Conservation (phyloP, 164 flowering plant species). For the Aristolochia contorta region DNA sequence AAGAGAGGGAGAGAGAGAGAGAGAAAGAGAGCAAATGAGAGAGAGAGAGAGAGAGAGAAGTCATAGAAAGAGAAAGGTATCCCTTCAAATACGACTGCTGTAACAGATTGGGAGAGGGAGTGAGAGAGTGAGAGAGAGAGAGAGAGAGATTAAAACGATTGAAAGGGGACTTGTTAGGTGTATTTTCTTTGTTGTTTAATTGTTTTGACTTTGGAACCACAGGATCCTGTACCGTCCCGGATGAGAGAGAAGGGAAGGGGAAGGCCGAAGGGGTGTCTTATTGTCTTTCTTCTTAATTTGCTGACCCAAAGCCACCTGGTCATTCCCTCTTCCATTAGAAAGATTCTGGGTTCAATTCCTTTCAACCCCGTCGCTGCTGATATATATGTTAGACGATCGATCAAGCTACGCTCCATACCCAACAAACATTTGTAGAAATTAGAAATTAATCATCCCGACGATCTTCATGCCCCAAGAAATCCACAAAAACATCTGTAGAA, state of each 20-base stretch:
- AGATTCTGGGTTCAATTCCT: conserved; percentile 1
- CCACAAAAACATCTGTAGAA: too few relatives aligned
- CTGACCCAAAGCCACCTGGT: not conserved
- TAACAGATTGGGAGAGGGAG: too few relatives aligned
- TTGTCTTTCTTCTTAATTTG: too few relatives aligned
- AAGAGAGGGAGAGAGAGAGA: not conserved
- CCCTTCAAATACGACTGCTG: too few relatives aligned
- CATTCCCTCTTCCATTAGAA: not conserved
- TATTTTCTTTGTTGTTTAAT: not conserved
- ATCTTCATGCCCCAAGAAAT: too few relatives aligned
- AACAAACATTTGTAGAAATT: too few relatives aligned
- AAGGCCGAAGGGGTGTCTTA: too few relatives aligned
- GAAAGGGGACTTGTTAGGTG: not conserved
- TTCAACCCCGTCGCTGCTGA: not conserved
- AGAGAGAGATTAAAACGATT: too few relatives aligned
- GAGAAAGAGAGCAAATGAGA: too few relatives aligned
- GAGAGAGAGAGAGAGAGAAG: not conserved
- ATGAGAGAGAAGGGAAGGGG: not conserved
- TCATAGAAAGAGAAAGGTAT: not conserved
- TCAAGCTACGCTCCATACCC: too few relatives aligned
- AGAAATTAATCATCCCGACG: too few relatives aligned
- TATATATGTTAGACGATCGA: too few relatives aligned
- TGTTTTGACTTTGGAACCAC: conserved; percentile 9
- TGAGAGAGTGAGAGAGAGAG: not conserved
- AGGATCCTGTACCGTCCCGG: not conserved